Evolutionary conservation across 75 land plant species (phyloP).

Genomic region (Ceratopteris richardii): DNA sequence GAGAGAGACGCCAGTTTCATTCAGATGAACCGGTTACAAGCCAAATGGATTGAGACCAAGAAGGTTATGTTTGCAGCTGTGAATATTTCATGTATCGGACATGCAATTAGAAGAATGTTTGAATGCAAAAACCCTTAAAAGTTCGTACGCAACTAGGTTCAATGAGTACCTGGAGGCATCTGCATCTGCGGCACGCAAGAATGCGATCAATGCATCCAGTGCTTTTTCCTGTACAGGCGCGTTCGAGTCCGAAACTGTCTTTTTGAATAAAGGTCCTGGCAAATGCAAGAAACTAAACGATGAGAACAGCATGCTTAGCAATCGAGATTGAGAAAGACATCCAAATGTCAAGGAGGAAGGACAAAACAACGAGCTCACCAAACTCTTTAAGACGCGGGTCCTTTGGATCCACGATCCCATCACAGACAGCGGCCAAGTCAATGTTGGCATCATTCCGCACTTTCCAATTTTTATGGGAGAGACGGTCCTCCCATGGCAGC

Average conservation of each 20-base stretch:
- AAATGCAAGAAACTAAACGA: neutral
- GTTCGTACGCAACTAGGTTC: no score
- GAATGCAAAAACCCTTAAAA: no score
- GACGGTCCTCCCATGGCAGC: conserved; percentile 92
- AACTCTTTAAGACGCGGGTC: conserved; percentile 81
- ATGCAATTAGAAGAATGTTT: no score
- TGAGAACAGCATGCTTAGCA: neutral
- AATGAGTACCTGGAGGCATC: conserved; percentile 74
- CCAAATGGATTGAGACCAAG: no score
- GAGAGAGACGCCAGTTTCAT: no score
- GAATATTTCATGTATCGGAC: no score
- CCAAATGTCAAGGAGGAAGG: neutral
- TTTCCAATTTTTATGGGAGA: conserved; percentile 97
- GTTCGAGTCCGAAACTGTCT: conserved; percentile 91
- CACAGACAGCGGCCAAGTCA: conserved; percentile 82
- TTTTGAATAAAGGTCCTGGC: conserved; percentile 72
- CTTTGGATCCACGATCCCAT: conserved; percentile 88
- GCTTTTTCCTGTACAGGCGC: conserved; percentile 99
- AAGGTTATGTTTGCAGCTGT: no score
- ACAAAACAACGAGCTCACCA: conserved; percentile 34
- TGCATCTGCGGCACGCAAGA: conserved; percentile 77
- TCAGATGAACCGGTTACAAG: no score
- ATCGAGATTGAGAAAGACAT: neutral
- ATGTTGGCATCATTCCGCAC: conserved; percentile 89
- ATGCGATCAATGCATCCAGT: conserved; percentile 88